A percentile compares a stretch with the other conserved stretches of the same genome.
phyloP scores from a whole-genome alignment of 2,329 filamentous ascomycete genomes.

The Chrysoporthe cubensis region DNA sequence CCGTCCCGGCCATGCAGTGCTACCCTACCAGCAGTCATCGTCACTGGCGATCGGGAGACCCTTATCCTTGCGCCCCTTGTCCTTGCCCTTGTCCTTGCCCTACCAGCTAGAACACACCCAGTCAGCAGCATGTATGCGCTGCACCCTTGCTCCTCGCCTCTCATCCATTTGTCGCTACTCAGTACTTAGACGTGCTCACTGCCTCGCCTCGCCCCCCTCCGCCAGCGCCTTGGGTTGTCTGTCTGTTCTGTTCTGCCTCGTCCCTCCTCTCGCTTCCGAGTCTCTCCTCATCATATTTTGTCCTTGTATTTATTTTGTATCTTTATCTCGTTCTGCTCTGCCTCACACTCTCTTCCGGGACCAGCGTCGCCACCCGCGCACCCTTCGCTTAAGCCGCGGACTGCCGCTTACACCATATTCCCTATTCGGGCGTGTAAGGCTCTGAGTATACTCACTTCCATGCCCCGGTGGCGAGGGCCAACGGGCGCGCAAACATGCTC shows the following conservation, averaged over 20 bases:
- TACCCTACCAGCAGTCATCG: constrained; percentile 2
- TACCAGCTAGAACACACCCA: no score
- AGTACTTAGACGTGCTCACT: constrained; percentile 1
- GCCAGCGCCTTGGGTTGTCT: not conserved
- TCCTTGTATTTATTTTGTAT: not conserved
- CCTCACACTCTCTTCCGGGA: not conserved
- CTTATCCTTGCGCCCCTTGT: not conserved
- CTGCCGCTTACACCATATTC: not conserved
- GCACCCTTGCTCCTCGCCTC: not conserved
- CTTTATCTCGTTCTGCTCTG: not conserved
- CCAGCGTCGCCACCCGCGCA: not conserved
- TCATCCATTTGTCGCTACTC: not conserved
- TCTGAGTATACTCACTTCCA: not conserved
- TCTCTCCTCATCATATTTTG: not conserved
- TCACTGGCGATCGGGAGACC: constrained; percentile 10
- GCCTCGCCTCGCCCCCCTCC: constrained; percentile 3
- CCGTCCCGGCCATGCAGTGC: not conserved
- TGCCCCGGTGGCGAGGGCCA: constrained; percentile 18
- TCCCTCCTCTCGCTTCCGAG: not conserved
- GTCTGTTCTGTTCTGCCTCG: not conserved
- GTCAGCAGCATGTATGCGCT: no score
- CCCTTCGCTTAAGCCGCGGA: not conserved
- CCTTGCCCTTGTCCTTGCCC: no score
- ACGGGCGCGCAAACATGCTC: constrained; percentile 19
- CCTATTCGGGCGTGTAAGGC: not conserved